These are phyloP conservation scores for Lactifluus subvellereus DNA, from an alignment of 768 basidiomycete genomes.

Conservation along the genomic window DNA sequence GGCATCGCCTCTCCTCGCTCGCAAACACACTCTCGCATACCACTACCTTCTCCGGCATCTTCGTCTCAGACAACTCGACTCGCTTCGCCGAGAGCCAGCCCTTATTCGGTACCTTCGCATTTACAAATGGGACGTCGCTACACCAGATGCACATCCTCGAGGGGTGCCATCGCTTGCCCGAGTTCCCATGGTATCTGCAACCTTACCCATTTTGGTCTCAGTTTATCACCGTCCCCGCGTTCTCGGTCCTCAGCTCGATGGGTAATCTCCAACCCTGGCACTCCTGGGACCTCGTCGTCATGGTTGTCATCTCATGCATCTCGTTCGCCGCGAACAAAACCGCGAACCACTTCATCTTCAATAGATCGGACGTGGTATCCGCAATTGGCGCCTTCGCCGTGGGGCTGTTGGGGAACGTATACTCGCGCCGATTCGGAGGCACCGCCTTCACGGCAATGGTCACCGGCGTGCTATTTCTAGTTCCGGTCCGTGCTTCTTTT, in stretches of 20 bases:
- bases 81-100: slow-evolving; percentile 37
- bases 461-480: slow-evolving; percentile 79
- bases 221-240: slow-evolving; percentile 66
- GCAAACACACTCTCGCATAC: slow-evolving; percentile 45
- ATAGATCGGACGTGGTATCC: slow-evolving; percentile 74
- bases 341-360: slow-evolving; percentile 77
- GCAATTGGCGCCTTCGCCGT: slow-evolving; percentile 78
- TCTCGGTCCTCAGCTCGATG: slow-evolving; percentile 63
- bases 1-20: slow-evolving; percentile 47
- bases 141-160: slow-evolving; percentile 44
- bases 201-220: slow-evolving; percentile 71
- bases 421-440: slow-evolving; percentile 73
- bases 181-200: slow-evolving; percentile 71
- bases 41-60: slow-evolving; percentile 53
- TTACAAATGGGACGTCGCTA: slow-evolving; percentile 47
- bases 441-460: slow-evolving; percentile 90
- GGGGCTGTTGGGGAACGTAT: slow-evolving; percentile 68
- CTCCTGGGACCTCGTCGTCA: slow-evolving; percentile 66
- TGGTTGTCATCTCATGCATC: slow-evolving; percentile 77
- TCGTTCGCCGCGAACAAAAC: slow-evolving; percentile 72
- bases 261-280: slow-evolving; percentile 68
- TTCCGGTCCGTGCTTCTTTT: slow-evolving; percentile 53
- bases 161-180: slow-evolving; percentile 59
- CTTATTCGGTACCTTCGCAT: slow-evolving; percentile 56
- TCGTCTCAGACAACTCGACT: slow-evolving; percentile 51